Base-by-base conservation (phyloP, 2,329 filamentous ascomycete species). In the Erysiphe pulchra region DNA sequence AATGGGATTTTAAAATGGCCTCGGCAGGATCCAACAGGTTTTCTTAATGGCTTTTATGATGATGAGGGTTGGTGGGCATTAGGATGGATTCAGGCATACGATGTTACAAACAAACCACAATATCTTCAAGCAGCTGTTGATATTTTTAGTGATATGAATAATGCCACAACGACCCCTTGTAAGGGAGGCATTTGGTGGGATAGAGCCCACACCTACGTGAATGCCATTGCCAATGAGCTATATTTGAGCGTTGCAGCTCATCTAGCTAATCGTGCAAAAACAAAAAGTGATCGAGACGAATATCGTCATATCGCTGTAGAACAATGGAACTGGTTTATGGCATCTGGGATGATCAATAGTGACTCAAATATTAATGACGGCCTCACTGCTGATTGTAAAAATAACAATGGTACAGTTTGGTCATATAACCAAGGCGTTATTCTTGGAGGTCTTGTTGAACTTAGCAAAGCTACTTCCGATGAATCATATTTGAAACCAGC, bases 11-110 rank as follows among this genome's bases (percentile, higher is more conserved):
- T 40, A 18, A 37, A 38, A 4, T 30, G 40, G 40, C 40, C 40
- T 28, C 33, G 42, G 7, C 43, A 47, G n/a, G 54, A 54, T 37
- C 53, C 54, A 1, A 49, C 50, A 14, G 57, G 64, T 45, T 73
- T 71, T 52, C 58, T 67, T 48, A 71, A 72, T 49, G 62, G 65
- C 9, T 73, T 60, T 48, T 73, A 71, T 50, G 73, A 77, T 49
- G 73, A 76, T 50, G 68, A 71, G 53, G 71, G 69, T 9, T 76
- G 73, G 73, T 77, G 73, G 73, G 71, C 70, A 12, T 61, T 75
- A 45, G 71, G 61, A n/a, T 66, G 72, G 63, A 68, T 76, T 44
- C 66, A 67, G 38, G 61, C 68, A 4, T 73, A 65, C 52, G 72
- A 77, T 50, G 56, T 72, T 13, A 71, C 71, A 0, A 59, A 62